Evolutionary conservation across 2,329 filamentous ascomycete species (phyloP), one percentile per base, ranked within the genome.

Genomic region (Helminthosporium solani): DNA sequence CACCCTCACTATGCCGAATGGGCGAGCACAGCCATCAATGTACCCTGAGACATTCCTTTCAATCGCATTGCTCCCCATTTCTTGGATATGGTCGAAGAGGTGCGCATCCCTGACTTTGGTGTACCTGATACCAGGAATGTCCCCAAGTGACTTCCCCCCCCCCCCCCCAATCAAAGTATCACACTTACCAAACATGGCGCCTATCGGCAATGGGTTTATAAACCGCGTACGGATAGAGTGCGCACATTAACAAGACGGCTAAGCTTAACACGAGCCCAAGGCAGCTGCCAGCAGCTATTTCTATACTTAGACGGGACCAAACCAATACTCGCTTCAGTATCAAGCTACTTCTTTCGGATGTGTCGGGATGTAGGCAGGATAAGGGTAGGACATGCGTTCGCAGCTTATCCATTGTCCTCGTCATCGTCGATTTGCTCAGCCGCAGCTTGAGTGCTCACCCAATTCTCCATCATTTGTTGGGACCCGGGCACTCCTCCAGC

Each of bases 361-460:
- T 15, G 16, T 30, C 34, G 35, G 23, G 20, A 27, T 34, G 20
- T 36, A 21, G 31, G 30, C n/a, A 25, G 44, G 38, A 25, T 39
- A 21, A 37, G 16, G 25, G 21, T 21, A 19, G 30, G 45, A 12
- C 36, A 27, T 16, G 36, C 25, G 33, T 30, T 15, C 35, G 47
- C 34, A 38, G 43, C 43, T 66, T 57, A 68, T 31, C 52, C 58
- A 43, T 61, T 57, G 34, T 70, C 67, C 47, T 70, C 67, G 14
- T 70, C 66, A 14, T 66, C 57, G 36, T 61, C 63, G n/a, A 59
- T 50, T 9, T 61, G 59, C 20, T 68, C 66, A 7, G 59, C 63
- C 4, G 61, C 65, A n/a, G 68, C 70, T 52, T 72, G 70, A 7
- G 70, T 72, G 3, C 66, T 70, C n/a, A 73, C 70, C 70, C 70